phyloP scores from a whole-genome alignment of 163 green algal species.

The Smithsoniella earleae region DNA sequence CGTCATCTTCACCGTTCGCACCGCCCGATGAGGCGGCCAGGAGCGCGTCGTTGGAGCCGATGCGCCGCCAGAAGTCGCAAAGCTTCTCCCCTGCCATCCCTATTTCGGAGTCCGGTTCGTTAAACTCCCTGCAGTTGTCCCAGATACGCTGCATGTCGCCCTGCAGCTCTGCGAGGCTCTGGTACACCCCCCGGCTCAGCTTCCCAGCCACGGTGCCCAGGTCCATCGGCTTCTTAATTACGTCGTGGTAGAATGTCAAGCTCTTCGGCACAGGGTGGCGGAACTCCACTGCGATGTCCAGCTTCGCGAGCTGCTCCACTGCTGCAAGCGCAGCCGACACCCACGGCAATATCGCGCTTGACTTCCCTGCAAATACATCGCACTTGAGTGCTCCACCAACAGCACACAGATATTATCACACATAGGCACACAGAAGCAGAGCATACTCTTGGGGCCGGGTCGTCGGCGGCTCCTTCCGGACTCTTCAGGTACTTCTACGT shows the following conservation, averaged over 20 bases:
- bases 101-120: slow-evolving; percentile 31
- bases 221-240: slow-evolving; percentile 51
- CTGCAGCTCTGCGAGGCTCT: slow-evolving; percentile 34
- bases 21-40: not conserved
- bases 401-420: slow-evolving; percentile 1
- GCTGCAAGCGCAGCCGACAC: slow-evolving; percentile 15
- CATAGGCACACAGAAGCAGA: not conserved
- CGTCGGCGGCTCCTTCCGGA: not conserved
- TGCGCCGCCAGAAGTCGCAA: slow-evolving; percentile 18
- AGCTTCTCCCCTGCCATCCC: not conserved
- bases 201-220: slow-evolving; percentile 42
- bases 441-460: slow-evolving; percentile 19
- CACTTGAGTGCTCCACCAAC: not conserved
- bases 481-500: too few relatives aligned
- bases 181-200: slow-evolving; percentile 34
- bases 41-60: slow-evolving; percentile 25
- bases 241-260: slow-evolving; percentile 38
- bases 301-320: slow-evolving; percentile 14
- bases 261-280: slow-evolving; percentile 6
- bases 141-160: slow-evolving; percentile 43
- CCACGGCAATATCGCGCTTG: slow-evolving; percentile 11
- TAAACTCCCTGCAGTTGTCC: slow-evolving; percentile 46
- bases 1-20: not conserved
- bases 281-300: slow-evolving; percentile 19
- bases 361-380: slow-evolving; percentile 8